Evolutionary conservation across 306 rosid species (phyloP).

Genomic region (Fagus crenata): DNA sequence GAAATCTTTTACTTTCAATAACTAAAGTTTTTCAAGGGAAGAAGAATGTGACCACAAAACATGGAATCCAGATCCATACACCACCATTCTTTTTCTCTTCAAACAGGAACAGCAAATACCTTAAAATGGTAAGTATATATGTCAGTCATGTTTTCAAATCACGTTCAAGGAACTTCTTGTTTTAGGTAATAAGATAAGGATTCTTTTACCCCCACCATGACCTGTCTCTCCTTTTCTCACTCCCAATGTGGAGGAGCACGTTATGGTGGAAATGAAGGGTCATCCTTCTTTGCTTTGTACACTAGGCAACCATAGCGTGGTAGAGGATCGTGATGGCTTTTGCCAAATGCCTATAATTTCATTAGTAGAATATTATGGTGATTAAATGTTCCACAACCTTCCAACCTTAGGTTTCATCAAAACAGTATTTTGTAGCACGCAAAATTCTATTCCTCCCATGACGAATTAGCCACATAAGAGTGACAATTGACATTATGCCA

Average conservation of each 20-base stretch:
- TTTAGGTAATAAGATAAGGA: slow-evolving; percentile 3
- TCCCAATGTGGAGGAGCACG: not conserved
- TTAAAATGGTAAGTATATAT: not conserved
- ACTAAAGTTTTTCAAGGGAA: not conserved
- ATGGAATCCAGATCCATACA: too few species aligned
- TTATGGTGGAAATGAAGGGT: slow-evolving; percentile 26
- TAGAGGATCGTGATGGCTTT: too few species aligned
- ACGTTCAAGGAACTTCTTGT: not conserved
- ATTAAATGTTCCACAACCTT: slow-evolving; percentile 13
- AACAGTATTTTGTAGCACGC: slow-evolving; percentile 24
- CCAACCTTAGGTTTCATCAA: slow-evolving; percentile 7
- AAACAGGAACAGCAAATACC: not conserved
- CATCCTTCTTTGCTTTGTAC: slow-evolving; percentile 17
- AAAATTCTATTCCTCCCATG: not conserved
- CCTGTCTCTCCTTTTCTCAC: not conserved
- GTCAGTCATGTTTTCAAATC: not conserved
- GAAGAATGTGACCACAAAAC: too few species aligned
- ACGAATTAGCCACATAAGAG: slow-evolving; percentile 19
- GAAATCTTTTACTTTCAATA: not conserved
- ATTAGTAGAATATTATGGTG: not conserved
- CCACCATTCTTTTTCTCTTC: too few species aligned
- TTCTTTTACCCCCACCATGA: not conserved
- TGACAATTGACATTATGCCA: not conserved
- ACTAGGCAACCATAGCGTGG: not conserved
- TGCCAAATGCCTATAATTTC: too few species aligned